Evolutionary conservation across 129 eudicot species (phyloP), one percentile per base, ranked within the genome.

Genomic region (Chrysanthemum makinoi): DNA sequence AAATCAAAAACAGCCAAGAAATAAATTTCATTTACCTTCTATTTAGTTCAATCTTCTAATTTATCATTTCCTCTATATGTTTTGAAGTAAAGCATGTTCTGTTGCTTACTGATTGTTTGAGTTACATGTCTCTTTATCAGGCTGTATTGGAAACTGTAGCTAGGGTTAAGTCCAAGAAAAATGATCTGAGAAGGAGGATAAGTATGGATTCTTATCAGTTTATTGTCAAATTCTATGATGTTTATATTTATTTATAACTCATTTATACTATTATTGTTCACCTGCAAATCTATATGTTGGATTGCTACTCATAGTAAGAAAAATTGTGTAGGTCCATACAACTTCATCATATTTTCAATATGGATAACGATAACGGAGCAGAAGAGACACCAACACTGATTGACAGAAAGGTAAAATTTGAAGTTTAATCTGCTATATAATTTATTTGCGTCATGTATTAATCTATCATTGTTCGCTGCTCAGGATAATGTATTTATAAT

Each of bases 141-240:
- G 99, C 99, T 58, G 95, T 86, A 46, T 77, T 95, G 97, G 99
- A 95, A 85, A 95, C 97, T 24, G 99, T 95, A 69, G 99, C 99
- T 62, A 95, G 99, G 85, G 97, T 95, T 57, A 95, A 82, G 84
- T 73, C 96, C 72, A 95, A 95, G 97, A 94, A 94, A 82, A 95
- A 95, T 75, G 99, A 95, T 49, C 96, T n/a, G n/a, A n/a, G 17
- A 89, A 93, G 70, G 99, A 95, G 51, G 99, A 95, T 35, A 95
- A 90, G 99, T 95, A 88, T 70, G 81, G 62, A n/a, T 53, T 57
- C 61, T 50, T 26, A 71, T 55, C 62, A 35, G 22, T 33, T 51
- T 60, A 63, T 64, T 44, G 46, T 39, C 46, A 39, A 22, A 15
- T 70, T 63, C 24, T 58, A 15, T 20, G 60, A 52, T 73, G 17